Evolutionary conservation across 75 land plant genomes (phyloP).

Genomic region (Pinus tabuliformis): DNA sequence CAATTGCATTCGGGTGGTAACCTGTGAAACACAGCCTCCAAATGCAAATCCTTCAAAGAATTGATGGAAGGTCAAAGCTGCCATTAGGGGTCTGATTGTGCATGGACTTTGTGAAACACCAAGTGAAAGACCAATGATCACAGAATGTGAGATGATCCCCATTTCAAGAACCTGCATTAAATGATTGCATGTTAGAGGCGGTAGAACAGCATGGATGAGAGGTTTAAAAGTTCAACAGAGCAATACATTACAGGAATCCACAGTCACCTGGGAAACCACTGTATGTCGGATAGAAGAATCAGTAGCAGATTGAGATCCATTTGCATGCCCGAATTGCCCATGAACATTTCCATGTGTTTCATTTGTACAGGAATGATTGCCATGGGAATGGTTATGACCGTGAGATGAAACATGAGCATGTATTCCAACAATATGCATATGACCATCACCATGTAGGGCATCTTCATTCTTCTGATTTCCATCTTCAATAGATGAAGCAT

Average conservation of each 20-base stretch:
- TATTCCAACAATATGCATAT: slow-evolving; percentile 89
- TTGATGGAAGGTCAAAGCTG: slow-evolving; percentile 84
- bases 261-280: slow-evolving; percentile 83
- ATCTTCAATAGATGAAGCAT: background rate
- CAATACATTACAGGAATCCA: background rate
- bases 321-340: slow-evolving; percentile 13
- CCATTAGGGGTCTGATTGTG: slow-evolving; percentile 73
- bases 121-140: slow-evolving; percentile 88
- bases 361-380: slow-evolving; percentile 40
- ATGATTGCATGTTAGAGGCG: background rate
- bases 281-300: slow-evolving; percentile 48
- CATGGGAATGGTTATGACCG: slow-evolving; percentile 62
- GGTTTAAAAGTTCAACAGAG: background rate
- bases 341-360: slow-evolving; percentile 19
- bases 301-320: slow-evolving; percentile 13
- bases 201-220: background rate
- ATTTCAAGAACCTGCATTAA: slow-evolving; percentile 32
- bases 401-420: slow-evolving; percentile 89
- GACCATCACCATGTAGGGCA: slow-evolving; percentile 36
- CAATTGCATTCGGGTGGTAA: background rate
- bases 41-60: slow-evolving; percentile 98
- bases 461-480: slow-evolving; percentile 3
- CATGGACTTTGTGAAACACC: slow-evolving; percentile 96
- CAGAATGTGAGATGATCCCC: slow-evolving; percentile 61
- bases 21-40: slow-evolving; percentile 93